Conservation (phyloP, 441 rosid species). For the Kokia cookei region DNA sequence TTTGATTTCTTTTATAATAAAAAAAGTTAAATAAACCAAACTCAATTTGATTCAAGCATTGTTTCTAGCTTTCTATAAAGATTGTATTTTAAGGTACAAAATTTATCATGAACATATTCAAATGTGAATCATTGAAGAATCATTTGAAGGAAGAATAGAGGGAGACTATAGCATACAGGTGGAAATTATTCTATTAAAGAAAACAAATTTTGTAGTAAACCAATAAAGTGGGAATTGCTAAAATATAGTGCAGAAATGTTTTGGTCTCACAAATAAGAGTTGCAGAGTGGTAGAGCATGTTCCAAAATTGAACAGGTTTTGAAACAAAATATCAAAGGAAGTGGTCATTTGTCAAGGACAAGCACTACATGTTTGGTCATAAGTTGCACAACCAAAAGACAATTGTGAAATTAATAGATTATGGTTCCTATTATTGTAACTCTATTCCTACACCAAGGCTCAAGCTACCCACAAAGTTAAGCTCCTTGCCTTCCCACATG, state of each 20-base stretch:
- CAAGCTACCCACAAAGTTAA: neutral
- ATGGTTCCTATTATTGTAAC: no score
- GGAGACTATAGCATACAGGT: neutral
- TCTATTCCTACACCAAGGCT: neutral
- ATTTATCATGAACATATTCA: neutral
- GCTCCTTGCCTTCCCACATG: neutral
- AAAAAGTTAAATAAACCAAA: no score
- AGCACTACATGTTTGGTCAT: neutral
- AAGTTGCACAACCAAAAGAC: neutral
- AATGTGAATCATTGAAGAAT: neutral
- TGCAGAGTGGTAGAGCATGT: conserved; percentile 1
- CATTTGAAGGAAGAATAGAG: neutral
- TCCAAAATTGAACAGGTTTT: neutral
- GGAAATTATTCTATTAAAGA: neutral
- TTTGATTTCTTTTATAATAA: no score
- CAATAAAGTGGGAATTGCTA: neutral
- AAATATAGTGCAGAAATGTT: neutral
- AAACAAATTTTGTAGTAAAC: neutral
- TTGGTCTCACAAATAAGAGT: neutral
- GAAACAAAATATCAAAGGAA: neutral
- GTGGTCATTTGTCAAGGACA: neutral
- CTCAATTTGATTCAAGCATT: neutral
- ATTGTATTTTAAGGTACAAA: no score
- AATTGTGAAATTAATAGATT: no score
- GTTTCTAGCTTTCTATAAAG: neutral